Conservation (phyloP, 2,329 filamentous ascomycete genomes). For the Fonsecaea multimorphosa region DNA sequence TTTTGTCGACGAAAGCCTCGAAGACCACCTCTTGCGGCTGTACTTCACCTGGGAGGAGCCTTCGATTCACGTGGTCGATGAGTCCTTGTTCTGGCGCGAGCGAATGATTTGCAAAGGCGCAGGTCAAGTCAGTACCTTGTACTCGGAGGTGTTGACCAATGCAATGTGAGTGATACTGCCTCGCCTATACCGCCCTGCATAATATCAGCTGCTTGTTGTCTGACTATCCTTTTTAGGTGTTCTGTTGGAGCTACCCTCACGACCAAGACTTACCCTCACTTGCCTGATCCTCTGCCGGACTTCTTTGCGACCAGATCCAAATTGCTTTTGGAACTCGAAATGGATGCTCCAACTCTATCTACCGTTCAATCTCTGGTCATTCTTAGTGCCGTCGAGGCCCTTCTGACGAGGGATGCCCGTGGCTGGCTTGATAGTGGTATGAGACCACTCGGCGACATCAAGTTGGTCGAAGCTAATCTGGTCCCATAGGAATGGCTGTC, state of each 20-base stretch:
- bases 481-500: conserved; percentile 34
- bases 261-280: conserved; percentile 17
- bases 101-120: conserved; percentile 17
- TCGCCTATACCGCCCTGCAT: neutral
- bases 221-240: conserved; percentile 16
- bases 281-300: conserved; percentile 33
- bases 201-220: neutral
- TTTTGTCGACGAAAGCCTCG: conserved; percentile 30
- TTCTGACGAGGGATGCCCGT: conserved; percentile 38
- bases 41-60: conserved; percentile 40
- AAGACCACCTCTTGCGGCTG: conserved; percentile 36
- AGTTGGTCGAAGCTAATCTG: neutral
- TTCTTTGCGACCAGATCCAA: conserved; percentile 40
- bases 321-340: conserved; percentile 38
- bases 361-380: conserved; percentile 40
- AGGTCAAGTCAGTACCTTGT: conserved; percentile 22
- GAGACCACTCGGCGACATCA: neutral
- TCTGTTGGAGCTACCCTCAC: conserved; percentile 29
- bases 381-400: conserved; percentile 37
- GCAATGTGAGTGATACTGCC: conserved; percentile 26
- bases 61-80: conserved; percentile 36
- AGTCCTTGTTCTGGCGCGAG: conserved; percentile 31
- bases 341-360: conserved; percentile 38
- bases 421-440: conserved; percentile 41
- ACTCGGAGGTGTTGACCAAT: conserved; percentile 32